These are phyloP conservation scores for Erodium texanum DNA, from an alignment of 441 rosid genomes.

Conservation along the genomic window DNA sequence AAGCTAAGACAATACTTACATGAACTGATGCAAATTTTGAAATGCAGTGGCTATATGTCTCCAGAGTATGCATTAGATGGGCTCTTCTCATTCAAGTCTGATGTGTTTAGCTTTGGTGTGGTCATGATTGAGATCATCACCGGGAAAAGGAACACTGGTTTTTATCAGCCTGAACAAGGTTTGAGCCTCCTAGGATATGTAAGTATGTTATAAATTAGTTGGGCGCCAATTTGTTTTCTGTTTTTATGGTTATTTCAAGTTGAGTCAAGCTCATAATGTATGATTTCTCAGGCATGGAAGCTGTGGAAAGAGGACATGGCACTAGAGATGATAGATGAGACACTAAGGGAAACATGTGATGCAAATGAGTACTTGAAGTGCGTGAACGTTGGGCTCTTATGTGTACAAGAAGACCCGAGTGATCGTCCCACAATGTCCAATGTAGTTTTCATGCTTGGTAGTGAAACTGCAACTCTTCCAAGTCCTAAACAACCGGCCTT, in stretches of 20 bases:
- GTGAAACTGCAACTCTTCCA: constrained; percentile 37
- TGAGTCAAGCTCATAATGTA: too few relatives aligned
- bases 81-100: constrained; percentile 54
- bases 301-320: constrained; percentile 40
- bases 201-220: constrained; percentile 17
- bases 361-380: constrained; percentile 34
- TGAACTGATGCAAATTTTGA: neutral
- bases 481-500: constrained; percentile 47
- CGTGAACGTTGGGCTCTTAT: constrained; percentile 40
- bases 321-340: constrained; percentile 31
- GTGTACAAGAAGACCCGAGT: constrained; percentile 53
- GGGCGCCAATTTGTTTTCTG: neutral
- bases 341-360: constrained; percentile 22
- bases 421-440: constrained; percentile 56
- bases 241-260: neutral
- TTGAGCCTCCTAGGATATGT: constrained; percentile 49
- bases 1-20: neutral
- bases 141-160: constrained; percentile 46
- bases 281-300: constrained; percentile 44
- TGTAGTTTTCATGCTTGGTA: constrained; percentile 38
- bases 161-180: constrained; percentile 30
- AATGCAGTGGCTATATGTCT: constrained; percentile 56
- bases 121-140: constrained; percentile 52
- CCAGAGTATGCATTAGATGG: constrained; percentile 69
- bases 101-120: constrained; percentile 62